Percentiles rank a stretch among this genome's conserved stretches.
Conservation (phyloP, 176 grass and related monocot species). For the Avena eriantha region DNA sequence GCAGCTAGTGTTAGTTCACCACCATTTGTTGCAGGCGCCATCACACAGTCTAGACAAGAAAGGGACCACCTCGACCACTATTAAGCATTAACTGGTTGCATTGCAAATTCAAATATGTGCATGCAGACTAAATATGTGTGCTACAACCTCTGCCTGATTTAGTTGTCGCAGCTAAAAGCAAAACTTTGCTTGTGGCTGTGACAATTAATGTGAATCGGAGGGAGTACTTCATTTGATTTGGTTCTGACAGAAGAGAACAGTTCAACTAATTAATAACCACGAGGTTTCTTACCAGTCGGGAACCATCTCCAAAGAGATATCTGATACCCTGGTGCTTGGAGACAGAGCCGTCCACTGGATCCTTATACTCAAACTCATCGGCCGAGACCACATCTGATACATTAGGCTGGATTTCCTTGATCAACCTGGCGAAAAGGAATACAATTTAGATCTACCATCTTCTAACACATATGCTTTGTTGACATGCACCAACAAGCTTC, state of each 20-base stretch:
- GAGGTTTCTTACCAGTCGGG: conserved; percentile 68
- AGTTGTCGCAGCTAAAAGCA: no score
- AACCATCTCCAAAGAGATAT: conserved; percentile 93
- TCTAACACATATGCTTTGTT: neutral
- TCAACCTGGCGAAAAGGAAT: conserved; percentile 62
- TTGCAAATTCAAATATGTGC: conserved; percentile 1
- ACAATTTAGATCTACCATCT: conserved; percentile 7
- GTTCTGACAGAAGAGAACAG: neutral
- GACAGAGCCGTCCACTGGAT: conserved; percentile 96
- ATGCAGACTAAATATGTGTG: neutral
- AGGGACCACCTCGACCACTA: neutral
- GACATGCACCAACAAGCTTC: neutral
- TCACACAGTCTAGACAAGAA: neutral
- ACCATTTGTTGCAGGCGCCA: neutral
- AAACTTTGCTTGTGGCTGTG: no score
- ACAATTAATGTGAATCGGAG: no score
- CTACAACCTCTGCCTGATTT: no score
- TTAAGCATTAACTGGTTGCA: neutral
- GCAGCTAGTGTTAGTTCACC: conserved; percentile 37
- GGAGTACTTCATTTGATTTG: neutral
- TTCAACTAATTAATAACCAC: conserved; percentile 12
- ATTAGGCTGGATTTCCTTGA: conserved; percentile 74
- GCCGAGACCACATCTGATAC: conserved; percentile 72
- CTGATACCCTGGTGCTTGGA: conserved; percentile 93
- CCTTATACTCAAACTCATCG: conserved; percentile 98